These are phyloP conservation scores for Cyberlindnera maritima DNA, from an alignment of 805 yeast species.

Conservation along the genomic window DNA sequence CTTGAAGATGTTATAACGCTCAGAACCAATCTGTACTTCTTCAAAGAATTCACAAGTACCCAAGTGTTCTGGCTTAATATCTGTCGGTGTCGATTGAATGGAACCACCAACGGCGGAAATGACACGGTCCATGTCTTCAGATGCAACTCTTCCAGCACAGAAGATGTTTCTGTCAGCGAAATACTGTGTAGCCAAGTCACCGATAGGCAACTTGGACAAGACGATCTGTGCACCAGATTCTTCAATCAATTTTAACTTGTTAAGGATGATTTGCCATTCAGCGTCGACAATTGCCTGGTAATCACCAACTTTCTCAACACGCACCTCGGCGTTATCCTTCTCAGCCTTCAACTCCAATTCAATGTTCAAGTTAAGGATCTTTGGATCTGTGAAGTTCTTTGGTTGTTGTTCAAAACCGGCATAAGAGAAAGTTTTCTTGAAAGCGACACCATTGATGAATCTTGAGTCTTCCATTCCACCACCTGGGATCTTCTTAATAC, in stretches of 20 bases:
- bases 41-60: conserved; percentile 87
- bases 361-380: conserved; percentile 79
- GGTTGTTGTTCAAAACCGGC: conserved; percentile 99
- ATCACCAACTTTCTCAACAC: conserved; percentile 89
- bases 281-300: conserved; percentile 97
- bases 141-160: conserved; percentile 93
- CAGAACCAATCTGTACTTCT: conserved; percentile 94
- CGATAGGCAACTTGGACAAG: conserved; percentile 91
- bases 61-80: conserved; percentile 64
- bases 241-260: conserved; percentile 80
- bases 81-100: conserved; percentile 74
- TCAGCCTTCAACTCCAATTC: conserved; percentile 97
- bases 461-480: conserved; percentile 94
- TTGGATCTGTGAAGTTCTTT: conserved; percentile 75
- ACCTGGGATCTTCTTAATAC: conserved; percentile 92
- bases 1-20: conserved; percentile 87
- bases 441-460: conserved; percentile 92
- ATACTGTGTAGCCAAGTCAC: conserved; percentile 97
- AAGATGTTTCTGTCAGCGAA: conserved; percentile 95
- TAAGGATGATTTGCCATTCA: conserved; percentile 93
- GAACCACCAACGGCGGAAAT: conserved; percentile 92
- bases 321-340: conserved; percentile 97
- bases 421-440: conserved; percentile 93
- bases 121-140: conserved; percentile 90
- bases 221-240: conserved; percentile 90